Evolutionary conservation across 208 protist genomes (phyloP).

Genomic region (Leishmania arabica): DNA sequence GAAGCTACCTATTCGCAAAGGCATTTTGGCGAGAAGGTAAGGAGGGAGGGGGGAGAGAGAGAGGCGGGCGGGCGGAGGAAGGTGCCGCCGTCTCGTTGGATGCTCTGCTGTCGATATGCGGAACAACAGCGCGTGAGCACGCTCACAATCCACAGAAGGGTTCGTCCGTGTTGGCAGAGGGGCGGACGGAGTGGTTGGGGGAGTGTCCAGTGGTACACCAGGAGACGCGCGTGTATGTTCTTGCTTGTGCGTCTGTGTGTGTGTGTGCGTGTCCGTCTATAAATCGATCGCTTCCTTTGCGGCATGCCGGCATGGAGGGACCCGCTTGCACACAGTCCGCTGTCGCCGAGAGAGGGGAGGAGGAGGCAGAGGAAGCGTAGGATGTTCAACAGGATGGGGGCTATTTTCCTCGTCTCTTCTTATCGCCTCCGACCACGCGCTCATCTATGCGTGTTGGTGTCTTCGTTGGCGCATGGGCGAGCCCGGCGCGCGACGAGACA

Average conservation of each 20-base stretch:
- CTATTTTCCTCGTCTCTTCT: not conserved
- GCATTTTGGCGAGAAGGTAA: not conserved
- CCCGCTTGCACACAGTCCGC: not conserved
- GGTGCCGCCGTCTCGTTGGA: too few species aligned
- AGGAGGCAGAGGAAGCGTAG: not conserved
- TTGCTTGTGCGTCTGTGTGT: not conserved
- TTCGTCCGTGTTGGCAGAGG: not conserved
- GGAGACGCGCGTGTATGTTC: too few species aligned
- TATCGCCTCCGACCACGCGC: not conserved
- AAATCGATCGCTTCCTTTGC: not conserved
- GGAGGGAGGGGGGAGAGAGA: not conserved
- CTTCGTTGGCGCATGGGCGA: not conserved
- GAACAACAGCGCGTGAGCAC: not conserved
- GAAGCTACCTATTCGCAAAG: conserved; percentile 23
- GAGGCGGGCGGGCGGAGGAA: not conserved
- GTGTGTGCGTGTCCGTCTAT: not conserved
- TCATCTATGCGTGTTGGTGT: not conserved
- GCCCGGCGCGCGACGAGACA: not conserved
- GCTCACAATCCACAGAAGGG: not conserved
- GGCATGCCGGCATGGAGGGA: not conserved
- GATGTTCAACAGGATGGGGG: not conserved
- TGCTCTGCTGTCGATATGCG: not conserved
- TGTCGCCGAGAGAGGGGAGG: not conserved
- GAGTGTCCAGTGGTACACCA: not conserved
- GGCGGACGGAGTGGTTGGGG: not conserved